Evolutionary conservation across 768 basidiomycete species (phyloP), one percentile per base, ranked within the genome.

Genomic region (Clitopilus hobsonii): DNA sequence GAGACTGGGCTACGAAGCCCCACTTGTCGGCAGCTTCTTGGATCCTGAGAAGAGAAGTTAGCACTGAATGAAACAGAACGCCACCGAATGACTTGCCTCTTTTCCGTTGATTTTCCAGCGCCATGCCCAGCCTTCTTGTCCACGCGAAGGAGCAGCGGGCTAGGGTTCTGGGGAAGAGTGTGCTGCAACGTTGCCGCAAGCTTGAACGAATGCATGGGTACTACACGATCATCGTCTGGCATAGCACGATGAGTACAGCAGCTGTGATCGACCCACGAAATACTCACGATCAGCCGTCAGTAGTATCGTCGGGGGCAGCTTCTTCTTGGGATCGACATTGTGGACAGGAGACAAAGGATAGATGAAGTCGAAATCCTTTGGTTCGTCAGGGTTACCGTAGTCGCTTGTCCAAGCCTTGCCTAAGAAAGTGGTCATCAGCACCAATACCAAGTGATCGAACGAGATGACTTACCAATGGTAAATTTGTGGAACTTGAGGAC

Each of bases 181-280:
- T 92, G 70, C 64, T 94, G 91, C 30, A 92, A 72, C n/a, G 83
- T 83, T 14, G 91, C 91, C 0, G 86, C 84, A 51, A 83, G 77
- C 69, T 94, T 94, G 80, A 89, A 91, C 7, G 89, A 89, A 69
- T 92, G 91, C 65, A 90, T 72, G 1, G 89, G 89, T 4, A 92
- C 89, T n/a, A 93, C 91, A 28, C 91, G 85, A 62, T 91, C 89
- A 60, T 92, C 91, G 58, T 90, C 89, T 90, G 61, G 22, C 22
- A 16, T 2, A 18, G 22, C n/a, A n/a, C n/a, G 22, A 45, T 45
- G 16, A 45, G 41, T 20, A 5, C 22, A 8, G 41, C 11, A 27
- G 6, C 52, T 10, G 45, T 24, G 38, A 16, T 18, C 36, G 8
- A 20, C 18, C 56, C 4, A 60, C 50, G 49, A 10, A 1, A 36